Conservation (phyloP, 495 filamentous ascomycete genomes). For the Neurospora sp. region DNA sequence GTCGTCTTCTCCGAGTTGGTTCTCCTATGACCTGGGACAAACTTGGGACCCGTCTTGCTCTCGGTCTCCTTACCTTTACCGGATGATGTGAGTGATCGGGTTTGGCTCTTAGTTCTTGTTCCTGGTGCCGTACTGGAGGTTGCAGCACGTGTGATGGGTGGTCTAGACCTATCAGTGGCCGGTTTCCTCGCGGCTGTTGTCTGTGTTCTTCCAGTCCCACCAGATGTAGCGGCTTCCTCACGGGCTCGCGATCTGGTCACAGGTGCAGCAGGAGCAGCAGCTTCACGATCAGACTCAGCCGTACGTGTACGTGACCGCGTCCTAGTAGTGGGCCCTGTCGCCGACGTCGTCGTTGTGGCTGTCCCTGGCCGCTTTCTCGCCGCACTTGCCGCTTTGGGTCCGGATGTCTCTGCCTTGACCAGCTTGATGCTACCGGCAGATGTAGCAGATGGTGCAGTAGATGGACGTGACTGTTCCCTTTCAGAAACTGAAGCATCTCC, state of each 20-base stretch:
- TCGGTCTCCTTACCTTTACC: neutral
- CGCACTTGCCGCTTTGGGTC: neutral
- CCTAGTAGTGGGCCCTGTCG: neutral
- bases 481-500: neutral
- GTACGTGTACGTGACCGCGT: neutral
- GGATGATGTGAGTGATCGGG: neutral
- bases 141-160: neutral
- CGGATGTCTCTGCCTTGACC: neutral
- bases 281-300: neutral
- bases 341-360: neutral
- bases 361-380: neutral
- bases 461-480: neutral
- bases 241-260: neutral
- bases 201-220: neutral
- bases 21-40: neutral
- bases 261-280: neutral
- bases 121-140: neutral
- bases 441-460: slow-evolving; percentile 2
- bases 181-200: neutral
- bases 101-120: neutral
- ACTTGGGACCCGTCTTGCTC: neutral
- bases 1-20: neutral
- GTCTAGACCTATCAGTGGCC: neutral
- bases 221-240: neutral
- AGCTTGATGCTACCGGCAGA: slow-evolving; percentile 2